These are phyloP conservation scores for Brassica juncea DNA, from an alignment of 345 rosid genomes.

Conservation along the genomic window DNA sequence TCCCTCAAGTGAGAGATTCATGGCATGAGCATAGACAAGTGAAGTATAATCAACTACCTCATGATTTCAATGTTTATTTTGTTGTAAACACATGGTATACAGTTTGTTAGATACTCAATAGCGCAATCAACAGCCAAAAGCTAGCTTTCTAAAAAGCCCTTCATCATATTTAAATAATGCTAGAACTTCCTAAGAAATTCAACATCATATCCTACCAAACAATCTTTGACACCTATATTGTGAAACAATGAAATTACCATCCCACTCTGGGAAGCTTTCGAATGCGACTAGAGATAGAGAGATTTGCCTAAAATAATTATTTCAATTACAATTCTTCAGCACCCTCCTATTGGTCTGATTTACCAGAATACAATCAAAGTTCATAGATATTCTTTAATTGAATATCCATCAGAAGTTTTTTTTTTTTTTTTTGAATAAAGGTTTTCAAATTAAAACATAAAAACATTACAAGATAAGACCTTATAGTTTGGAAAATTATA, in stretches of 20 bases:
- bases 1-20: neutral
- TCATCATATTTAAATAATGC: slow-evolving; percentile 6
- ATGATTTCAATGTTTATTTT: neutral
- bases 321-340: slow-evolving; percentile 5
- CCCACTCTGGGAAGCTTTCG: neutral
- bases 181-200: slow-evolving; percentile 4
- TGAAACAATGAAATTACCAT: neutral
- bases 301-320: neutral
- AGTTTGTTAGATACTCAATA: neutral
- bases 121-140: neutral
- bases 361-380: neutral
- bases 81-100: neutral
- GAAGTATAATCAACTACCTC: neutral
- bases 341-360: slow-evolving; percentile 28
- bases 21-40: no score
- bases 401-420: neutral
- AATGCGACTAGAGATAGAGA: neutral
- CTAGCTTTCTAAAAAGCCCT: neutral
- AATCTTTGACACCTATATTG: slow-evolving; percentile 4
- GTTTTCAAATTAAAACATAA: no score
- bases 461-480: no score
- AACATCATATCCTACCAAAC: slow-evolving; percentile 33
- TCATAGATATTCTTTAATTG: neutral
- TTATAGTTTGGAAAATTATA: no score
- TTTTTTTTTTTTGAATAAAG: no score